These are phyloP conservation scores for Lithohypha guttulata DNA, from an alignment of 2,329 filamentous ascomycete genomes.

Conservation along the genomic window DNA sequence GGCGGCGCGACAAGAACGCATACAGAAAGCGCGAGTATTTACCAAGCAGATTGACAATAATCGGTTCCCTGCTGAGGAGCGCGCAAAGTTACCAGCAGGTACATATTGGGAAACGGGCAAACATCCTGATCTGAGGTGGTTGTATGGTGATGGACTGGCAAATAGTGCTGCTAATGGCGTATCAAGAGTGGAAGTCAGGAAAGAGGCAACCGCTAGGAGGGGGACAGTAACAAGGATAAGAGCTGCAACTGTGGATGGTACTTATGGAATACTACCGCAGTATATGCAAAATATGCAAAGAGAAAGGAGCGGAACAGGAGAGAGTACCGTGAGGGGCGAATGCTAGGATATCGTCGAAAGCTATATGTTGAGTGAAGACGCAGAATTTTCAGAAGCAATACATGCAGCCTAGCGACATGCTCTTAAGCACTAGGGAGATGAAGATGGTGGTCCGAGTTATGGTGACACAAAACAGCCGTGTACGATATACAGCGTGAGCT, in stretches of 20 bases:
- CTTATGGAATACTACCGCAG: background rate
- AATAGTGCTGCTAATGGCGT: constrained; percentile 8
- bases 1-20: constrained; percentile 35
- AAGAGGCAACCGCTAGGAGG: background rate
- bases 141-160: constrained; percentile 5
- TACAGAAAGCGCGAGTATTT: constrained; percentile 39
- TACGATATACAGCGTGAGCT: too few relatives aligned
- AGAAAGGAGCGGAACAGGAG: background rate
- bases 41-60: constrained; percentile 24
- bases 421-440: too few relatives aligned
- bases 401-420: too few relatives aligned
- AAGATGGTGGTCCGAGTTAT: too few relatives aligned
- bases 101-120: constrained; percentile 7
- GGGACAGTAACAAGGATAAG: constrained; percentile 1
- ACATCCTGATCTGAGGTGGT: constrained; percentile 7
- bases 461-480: too few relatives aligned
- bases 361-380: too few relatives aligned
- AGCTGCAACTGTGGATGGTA: constrained; percentile 5
- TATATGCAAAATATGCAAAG: background rate
- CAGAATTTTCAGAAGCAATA: too few relatives aligned
- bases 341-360: too few relatives aligned
- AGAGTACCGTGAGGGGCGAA: too few relatives aligned
- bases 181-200: constrained; percentile 4
- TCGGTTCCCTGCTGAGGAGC: background rate
- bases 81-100: constrained; percentile 1